A percentile compares a stretch with the other conserved stretches of the same genome.
Conservation (phyloP, 129 eudicot genomes). For the Helianthus annuus region HanXRQr2.0-SUNRISE NC_035440.2:10161843-10162342, state of each 20-base stretch:
- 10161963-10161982: conserved; percentile 2
- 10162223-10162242: conserved; percentile 22
- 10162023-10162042: conserved; percentile 15
- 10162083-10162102: not conserved
- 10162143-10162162: conserved; percentile 23
- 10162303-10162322: not conserved
- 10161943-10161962: conserved; percentile 4
- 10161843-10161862: conserved; percentile 10
- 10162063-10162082: too few relatives aligned
- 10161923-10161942: conserved; percentile 33
- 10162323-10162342: conserved; percentile 16
- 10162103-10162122: not conserved
- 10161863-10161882: not conserved
- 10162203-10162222: conserved; percentile 18
- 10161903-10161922: not conserved
- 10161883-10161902: not conserved
- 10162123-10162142: conserved; percentile 4
- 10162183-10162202: too few relatives aligned
- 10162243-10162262: not conserved
- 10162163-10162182: not conserved
- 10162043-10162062: too few relatives aligned
- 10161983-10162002: conserved; percentile 13
- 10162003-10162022: not conserved
- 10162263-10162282: not conserved
- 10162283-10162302: too few relatives aligned